Evolutionary conservation across 106 monocot species (phyloP).

Genomic region (Dactylorhiza incarnata): DNA sequence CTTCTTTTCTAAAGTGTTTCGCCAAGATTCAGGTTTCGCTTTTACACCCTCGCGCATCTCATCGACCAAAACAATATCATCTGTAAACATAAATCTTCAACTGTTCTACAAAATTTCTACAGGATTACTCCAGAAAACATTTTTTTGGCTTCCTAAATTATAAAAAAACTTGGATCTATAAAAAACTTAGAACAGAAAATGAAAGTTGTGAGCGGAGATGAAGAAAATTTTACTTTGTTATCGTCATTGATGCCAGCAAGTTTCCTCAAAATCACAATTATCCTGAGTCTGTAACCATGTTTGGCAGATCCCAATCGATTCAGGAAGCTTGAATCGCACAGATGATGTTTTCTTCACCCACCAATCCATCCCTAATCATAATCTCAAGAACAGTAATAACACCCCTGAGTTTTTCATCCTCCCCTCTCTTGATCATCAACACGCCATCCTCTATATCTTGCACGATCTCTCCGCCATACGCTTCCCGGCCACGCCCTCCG

Average conservation of each 20-base stretch:
- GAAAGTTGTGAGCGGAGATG: background rate
- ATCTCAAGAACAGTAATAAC: conserved; percentile 27
- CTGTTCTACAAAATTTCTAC: background rate
- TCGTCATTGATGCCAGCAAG: conserved; percentile 24
- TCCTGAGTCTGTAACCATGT: conserved; percentile 34
- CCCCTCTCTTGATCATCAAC: conserved; percentile 36
- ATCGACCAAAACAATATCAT: too few relatives aligned
- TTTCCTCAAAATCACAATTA: conserved; percentile 36
- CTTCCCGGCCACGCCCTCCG: too few relatives aligned
- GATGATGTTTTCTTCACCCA: conserved; percentile 17
- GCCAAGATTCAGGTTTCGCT: too few relatives aligned
- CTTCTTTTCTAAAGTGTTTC: too few relatives aligned
- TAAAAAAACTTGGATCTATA: background rate
- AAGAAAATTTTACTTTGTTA: conserved; percentile 38
- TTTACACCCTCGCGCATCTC: too few relatives aligned
- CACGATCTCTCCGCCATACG: background rate
- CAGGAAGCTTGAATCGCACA: conserved; percentile 31
- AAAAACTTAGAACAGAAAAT: background rate
- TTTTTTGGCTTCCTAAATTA: background rate
- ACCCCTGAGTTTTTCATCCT: conserved; percentile 25
- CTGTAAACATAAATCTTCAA: background rate
- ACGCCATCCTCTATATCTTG: conserved; percentile 25
- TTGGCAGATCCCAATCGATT: conserved; percentile 27
- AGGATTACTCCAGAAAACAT: background rate
- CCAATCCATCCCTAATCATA: conserved; percentile 25